phyloP scores from a whole-genome alignment of 2,329 filamentous ascomycete genomes.

The Cordyceps farinosa region DNA sequence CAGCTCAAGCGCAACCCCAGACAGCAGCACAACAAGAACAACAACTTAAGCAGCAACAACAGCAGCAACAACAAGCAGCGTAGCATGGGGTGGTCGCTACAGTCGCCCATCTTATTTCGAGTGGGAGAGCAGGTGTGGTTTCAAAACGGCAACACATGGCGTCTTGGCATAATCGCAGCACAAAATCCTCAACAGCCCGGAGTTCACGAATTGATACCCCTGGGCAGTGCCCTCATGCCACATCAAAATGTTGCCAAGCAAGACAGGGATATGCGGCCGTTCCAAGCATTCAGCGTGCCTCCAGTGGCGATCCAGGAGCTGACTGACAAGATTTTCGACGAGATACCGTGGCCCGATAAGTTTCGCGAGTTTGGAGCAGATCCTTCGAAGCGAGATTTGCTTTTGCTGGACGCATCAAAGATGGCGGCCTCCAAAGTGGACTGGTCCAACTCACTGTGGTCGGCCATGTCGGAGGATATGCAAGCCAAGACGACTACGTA shows the following conservation, averaged over 20 bases:
- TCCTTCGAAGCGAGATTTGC: slow-evolving; percentile 36
- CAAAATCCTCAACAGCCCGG: slow-evolving; percentile 29
- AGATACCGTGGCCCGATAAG: slow-evolving; percentile 41
- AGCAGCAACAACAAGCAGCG: slow-evolving; percentile 17
- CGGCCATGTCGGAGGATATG: slow-evolving; percentile 29
- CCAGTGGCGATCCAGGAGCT: slow-evolving; percentile 38
- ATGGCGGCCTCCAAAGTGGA: slow-evolving; percentile 48
- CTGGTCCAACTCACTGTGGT: slow-evolving; percentile 48
- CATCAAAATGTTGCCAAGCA: slow-evolving; percentile 38
- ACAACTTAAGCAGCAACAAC: slow-evolving; percentile 20
- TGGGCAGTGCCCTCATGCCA: slow-evolving; percentile 36
- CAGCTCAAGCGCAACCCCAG: slow-evolving; percentile 1
- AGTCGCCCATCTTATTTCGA: slow-evolving; percentile 40
- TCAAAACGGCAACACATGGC: slow-evolving; percentile 45
- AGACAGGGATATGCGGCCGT: slow-evolving; percentile 44
- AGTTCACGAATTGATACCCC: slow-evolving; percentile 39
- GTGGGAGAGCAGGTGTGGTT: slow-evolving; percentile 51
- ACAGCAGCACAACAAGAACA: slow-evolving; percentile 11
- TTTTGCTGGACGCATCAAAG: slow-evolving; percentile 49
- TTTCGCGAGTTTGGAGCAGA: slow-evolving; percentile 34
- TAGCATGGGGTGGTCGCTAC: slow-evolving; percentile 30
- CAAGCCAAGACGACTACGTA: slow-evolving; percentile 36
- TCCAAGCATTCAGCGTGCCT: slow-evolving; percentile 50
- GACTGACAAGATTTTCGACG: slow-evolving; percentile 38
- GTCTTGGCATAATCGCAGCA: slow-evolving; percentile 43